Base-by-base conservation (phyloP, 345 rosid genomes). In the Viola odorata region DNA sequence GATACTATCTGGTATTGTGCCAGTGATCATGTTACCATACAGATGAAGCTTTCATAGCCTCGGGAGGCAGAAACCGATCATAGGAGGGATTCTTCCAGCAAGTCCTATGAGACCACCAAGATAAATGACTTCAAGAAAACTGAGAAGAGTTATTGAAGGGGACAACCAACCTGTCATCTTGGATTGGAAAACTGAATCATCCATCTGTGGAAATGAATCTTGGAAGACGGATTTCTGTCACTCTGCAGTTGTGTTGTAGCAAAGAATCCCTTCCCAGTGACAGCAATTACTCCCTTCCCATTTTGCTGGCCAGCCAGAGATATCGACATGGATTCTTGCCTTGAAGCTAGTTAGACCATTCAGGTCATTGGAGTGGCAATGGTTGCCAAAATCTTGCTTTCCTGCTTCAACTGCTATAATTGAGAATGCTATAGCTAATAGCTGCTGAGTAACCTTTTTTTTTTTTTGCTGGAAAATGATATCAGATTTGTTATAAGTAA, bases 21-120 rank as follows among this genome's bases (percentile, higher is more conserved):
- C 86, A 17, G 45, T 73, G 55, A 81, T 65, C 62, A 41, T 78
- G 82, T 84, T 81, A 53, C 86, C 84, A 41, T 64, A 81, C 9
- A 84, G 75, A 42, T 77, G 69, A 4, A 84, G 73, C 62, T 61
- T 73, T 52, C 53, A 49, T 44, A 81, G 79, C 7, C 71, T 77
- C 23, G 45, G 76, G 16, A 81, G 81, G 53, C 57, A 61, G 36
- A 58, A 62, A 8, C 86, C 81, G 10, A 84, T 81, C 11, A n/a
- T 62, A 11, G 74, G 67, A 2, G 89, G 84, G 14, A 84, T 75
- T 17, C 3, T 66, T 45, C 86, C 89, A 3, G 76, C 41, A 7
- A 81, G 75, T 44, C 70, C 73, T 6, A 69, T 53, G 5, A 84
- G 80, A 54, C 80, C 82, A 40, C 89, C 86, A 36, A 83, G 83